phyloP scores from a whole-genome alignment of 225 moss, liverwort and hornwort species.

The Antitrichia curtipendula region DNA sequence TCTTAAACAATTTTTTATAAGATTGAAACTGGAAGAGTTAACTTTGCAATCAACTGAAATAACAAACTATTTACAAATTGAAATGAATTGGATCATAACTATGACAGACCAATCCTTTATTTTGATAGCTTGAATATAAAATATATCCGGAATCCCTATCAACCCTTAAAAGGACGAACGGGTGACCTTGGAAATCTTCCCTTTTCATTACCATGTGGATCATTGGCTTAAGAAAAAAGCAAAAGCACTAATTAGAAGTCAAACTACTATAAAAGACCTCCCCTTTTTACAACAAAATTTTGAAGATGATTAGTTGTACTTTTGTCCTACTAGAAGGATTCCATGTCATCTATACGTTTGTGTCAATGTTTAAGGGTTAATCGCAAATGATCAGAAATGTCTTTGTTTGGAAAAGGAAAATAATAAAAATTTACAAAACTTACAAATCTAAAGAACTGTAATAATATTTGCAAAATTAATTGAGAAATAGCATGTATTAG shows the following conservation, averaged over 20 bases:
- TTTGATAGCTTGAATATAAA: neutral
- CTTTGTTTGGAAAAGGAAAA: neutral
- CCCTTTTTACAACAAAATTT: too few relatives aligned
- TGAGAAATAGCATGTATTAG: neutral
- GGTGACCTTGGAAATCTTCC: too few relatives aligned
- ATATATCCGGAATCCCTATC: too few relatives aligned
- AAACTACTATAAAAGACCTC: too few relatives aligned
- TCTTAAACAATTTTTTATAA: neutral
- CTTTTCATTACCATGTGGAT: too few relatives aligned
- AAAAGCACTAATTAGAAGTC: too few relatives aligned
- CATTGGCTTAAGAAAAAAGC: too few relatives aligned
- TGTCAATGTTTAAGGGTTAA: too few relatives aligned
- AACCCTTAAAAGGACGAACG: too few relatives aligned
- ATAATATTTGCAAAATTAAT: neutral
- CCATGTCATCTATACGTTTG: too few relatives aligned
- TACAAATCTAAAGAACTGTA: neutral
- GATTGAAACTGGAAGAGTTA: neutral
- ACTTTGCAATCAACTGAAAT: neutral
- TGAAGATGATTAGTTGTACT: too few relatives aligned
- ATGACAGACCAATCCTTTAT: neutral
- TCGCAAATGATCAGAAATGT: neutral
- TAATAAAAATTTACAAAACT: neutral
- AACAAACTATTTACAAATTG: neutral
- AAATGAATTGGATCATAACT: neutral
- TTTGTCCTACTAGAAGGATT: too few relatives aligned